phyloP scores from a whole-genome alignment of 2,329 filamentous ascomycete species.

The Hansfordia pulvinata region DNA sequence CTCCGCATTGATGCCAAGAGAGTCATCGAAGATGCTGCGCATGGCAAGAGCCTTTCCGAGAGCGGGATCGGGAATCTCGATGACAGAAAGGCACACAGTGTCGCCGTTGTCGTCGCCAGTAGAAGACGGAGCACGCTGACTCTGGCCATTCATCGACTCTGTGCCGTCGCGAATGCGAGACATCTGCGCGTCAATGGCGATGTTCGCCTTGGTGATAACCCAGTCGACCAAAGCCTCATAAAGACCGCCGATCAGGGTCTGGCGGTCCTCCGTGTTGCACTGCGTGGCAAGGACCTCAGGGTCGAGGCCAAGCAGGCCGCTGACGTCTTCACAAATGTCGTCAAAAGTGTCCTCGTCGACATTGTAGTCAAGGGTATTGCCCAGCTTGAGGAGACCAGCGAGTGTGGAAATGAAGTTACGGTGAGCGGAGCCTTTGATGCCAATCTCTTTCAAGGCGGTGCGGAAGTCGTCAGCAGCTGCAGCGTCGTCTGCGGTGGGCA shows the following conservation, averaged over 20 bases:
- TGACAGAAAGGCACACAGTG: slow-evolving; percentile 76
- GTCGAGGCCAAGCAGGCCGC: slow-evolving; percentile 73
- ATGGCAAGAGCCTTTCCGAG: slow-evolving; percentile 82
- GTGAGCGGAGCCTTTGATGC: slow-evolving; percentile 77
- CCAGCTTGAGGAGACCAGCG: slow-evolving; percentile 78
- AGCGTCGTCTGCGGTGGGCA: slow-evolving; percentile 84
- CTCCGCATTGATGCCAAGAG: slow-evolving; percentile 84
- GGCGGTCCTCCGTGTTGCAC: slow-evolving; percentile 73
- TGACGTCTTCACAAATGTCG: slow-evolving; percentile 80
- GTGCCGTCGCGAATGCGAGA: slow-evolving; percentile 49
- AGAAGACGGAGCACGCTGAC: slow-evolving; percentile 46
- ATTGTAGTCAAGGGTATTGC: slow-evolving; percentile 75
- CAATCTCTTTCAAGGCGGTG: slow-evolving; percentile 73
- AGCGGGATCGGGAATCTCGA: slow-evolving; percentile 70
- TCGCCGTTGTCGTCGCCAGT: slow-evolving; percentile 62
- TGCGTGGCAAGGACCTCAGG: slow-evolving; percentile 68
- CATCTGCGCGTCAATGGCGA: slow-evolving; percentile 67
- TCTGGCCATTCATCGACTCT: slow-evolving; percentile 52
- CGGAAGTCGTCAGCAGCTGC: slow-evolving; percentile 91
- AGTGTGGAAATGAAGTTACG: slow-evolving; percentile 76
- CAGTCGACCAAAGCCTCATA: slow-evolving; percentile 94
- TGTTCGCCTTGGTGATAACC: slow-evolving; percentile 82
- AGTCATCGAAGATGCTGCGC: slow-evolving; percentile 85
- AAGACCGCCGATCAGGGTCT: slow-evolving; percentile 68
- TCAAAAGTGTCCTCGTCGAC: slow-evolving; percentile 77